Conservation (phyloP, 164 flowering plant genomes). For the Houttuynia cordata region DNA sequence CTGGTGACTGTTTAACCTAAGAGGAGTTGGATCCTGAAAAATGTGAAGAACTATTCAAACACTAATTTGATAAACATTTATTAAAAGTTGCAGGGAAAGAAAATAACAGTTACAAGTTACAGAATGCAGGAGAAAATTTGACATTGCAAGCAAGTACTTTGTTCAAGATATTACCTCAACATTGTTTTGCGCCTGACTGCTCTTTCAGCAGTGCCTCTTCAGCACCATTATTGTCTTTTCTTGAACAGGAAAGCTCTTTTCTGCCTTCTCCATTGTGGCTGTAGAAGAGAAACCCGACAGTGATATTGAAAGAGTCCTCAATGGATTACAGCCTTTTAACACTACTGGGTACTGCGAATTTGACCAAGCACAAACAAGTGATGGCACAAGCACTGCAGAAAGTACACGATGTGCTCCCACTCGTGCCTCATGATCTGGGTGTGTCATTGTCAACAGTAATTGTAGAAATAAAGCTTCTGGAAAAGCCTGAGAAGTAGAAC, state of each 20-base stretch:
- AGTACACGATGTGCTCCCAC: slow-evolving; percentile 63
- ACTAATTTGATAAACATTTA: neutral
- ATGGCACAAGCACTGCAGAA: slow-evolving; percentile 64
- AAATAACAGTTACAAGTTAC: neutral
- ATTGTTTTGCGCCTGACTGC: neutral
- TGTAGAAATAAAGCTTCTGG: slow-evolving; percentile 90
- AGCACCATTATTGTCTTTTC: slow-evolving; percentile 8
- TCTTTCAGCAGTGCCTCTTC: slow-evolving; percentile 11
- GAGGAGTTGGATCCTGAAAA: slow-evolving; percentile 39
- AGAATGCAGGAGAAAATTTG: neutral
- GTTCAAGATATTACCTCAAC: neutral
- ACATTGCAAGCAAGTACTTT: neutral
- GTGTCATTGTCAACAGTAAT: slow-evolving; percentile 69
- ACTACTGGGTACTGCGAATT: slow-evolving; percentile 3
- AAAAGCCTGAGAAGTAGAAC: slow-evolving; percentile 45
- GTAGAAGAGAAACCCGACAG: slow-evolving; percentile 16
- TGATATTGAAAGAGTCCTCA: slow-evolving; percentile 15
- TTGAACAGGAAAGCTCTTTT: slow-evolving; percentile 12
- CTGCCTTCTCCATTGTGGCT: slow-evolving; percentile 10
- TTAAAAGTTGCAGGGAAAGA: neutral
- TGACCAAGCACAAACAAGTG: slow-evolving; percentile 27
- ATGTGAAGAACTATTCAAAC: neutral
- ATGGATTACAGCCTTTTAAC: slow-evolving; percentile 4
- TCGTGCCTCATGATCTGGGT: slow-evolving; percentile 72
- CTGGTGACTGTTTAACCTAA: slow-evolving; percentile 78